Evolutionary conservation across 352 stramenopile genomes (phyloP).

Genomic region (Lagenidium sp.): DNA sequence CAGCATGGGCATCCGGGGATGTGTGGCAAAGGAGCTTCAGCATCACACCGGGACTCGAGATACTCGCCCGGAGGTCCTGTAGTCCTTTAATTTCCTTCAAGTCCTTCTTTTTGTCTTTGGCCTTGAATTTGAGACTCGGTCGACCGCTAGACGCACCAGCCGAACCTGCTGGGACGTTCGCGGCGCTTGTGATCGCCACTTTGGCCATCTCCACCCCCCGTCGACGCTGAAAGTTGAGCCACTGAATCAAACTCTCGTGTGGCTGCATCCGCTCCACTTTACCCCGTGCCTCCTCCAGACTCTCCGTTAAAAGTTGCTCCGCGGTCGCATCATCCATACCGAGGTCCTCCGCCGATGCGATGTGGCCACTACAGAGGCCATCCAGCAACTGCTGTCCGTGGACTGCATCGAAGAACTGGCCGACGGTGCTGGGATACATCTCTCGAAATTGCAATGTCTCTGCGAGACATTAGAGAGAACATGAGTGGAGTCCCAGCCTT

Average conservation of each 20-base stretch:
- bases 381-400: constrained; percentile 50
- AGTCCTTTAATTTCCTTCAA: constrained; percentile 57
- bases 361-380: constrained; percentile 40
- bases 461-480: too few species aligned
- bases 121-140: constrained; percentile 6
- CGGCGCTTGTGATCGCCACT: not conserved
- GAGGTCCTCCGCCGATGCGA: constrained; percentile 34
- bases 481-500: too few species aligned
- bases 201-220: constrained; percentile 26
- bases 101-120: constrained; percentile 65
- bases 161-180: not conserved
- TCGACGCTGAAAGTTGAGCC: constrained; percentile 59
- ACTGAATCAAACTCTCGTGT: constrained; percentile 54
- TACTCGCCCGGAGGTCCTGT: constrained; percentile 40
- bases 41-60: constrained; percentile 51
- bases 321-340: constrained; percentile 30
- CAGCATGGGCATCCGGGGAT: constrained; percentile 30
- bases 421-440: constrained; percentile 52
- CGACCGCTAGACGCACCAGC: not conserved
- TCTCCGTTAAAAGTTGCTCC: constrained; percentile 19
- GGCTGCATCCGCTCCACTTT: constrained; percentile 33
- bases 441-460: constrained; percentile 46
- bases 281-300: constrained; percentile 20
- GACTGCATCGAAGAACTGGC: constrained; percentile 42
- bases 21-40: constrained; percentile 67